Conservation (phyloP, 768 basidiomycete species). For the Botryobasidium botryosum region DNA sequence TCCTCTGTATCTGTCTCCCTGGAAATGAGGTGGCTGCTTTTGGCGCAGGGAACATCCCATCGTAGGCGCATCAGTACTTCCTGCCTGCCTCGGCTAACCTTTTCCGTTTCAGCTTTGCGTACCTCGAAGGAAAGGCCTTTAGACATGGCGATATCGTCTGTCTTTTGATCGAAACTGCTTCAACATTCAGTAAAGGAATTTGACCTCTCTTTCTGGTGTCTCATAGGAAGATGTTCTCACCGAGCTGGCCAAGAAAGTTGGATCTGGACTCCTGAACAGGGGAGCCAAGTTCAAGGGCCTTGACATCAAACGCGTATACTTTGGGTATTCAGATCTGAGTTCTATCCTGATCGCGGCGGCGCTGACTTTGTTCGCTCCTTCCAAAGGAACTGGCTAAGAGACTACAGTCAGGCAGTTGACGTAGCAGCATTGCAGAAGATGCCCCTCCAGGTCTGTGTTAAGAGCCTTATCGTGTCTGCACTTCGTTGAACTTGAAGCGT, state of each 20-base stretch:
- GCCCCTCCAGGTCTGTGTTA: too few species aligned
- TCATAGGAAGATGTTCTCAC: conserved; percentile 17
- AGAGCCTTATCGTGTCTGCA: too few species aligned
- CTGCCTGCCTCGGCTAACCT: too few species aligned
- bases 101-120: background rate
- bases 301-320: conserved; percentile 73
- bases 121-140: conserved; percentile 27
- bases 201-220: too few species aligned
- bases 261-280: too few species aligned
- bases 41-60: conserved; percentile 75
- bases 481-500: conserved; percentile 37
- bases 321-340: conserved; percentile 30
- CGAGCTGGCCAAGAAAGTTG: conserved; percentile 17
- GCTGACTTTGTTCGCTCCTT: too few species aligned
- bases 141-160: conserved; percentile 86
- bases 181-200: too few species aligned
- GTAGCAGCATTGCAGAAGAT: too few species aligned
- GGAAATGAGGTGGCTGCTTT: too few species aligned
- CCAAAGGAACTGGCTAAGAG: conserved; percentile 67
- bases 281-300: conserved; percentile 53
- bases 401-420: conserved; percentile 86
- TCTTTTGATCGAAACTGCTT: too few species aligned
- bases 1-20: too few species aligned
- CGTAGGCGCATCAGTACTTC: background rate
- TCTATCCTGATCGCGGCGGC: too few species aligned